phyloP scores from a whole-genome alignment of 1,284 basidiomycete genomes.

The Pterulicium gracile region DNA sequence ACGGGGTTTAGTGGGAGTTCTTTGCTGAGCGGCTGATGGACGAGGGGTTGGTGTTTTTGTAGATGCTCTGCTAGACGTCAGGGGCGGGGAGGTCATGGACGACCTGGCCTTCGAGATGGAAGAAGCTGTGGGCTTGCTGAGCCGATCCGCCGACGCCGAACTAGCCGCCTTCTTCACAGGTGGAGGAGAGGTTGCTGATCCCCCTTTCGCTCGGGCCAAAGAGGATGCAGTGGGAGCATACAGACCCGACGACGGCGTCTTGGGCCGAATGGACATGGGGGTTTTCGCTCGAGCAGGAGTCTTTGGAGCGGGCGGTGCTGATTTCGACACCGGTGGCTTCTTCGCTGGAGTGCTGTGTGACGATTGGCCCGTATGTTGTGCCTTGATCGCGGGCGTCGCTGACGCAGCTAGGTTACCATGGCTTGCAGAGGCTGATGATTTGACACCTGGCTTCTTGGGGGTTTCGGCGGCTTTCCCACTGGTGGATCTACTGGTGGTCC shows the following conservation, averaged over 20 bases:
- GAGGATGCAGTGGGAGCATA: constrained; percentile 74
- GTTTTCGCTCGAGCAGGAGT: constrained; percentile 18
- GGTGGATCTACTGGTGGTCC: background rate
- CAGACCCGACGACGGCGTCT: constrained; percentile 46
- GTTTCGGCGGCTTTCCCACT: background rate
- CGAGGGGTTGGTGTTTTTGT: constrained; percentile 14
- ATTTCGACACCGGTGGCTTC: constrained; percentile 17
- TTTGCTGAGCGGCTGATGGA: constrained; percentile 13
- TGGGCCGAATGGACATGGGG: constrained; percentile 25
- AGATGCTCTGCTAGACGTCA: constrained; percentile 17
- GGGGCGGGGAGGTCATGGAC: constrained; percentile 16
- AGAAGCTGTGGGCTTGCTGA: constrained; percentile 69
- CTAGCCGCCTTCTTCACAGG: constrained; percentile 42
- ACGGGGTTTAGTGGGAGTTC: background rate
- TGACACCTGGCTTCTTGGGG: constrained; percentile 11
- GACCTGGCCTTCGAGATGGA: constrained; percentile 43
- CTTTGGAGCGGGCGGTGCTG: constrained; percentile 20
- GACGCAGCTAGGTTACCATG: too few species aligned
- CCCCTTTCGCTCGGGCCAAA: constrained; percentile 49
- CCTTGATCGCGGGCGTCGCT: constrained; percentile 29
- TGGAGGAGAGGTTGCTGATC: constrained; percentile 27
- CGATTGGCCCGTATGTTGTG: constrained; percentile 43
- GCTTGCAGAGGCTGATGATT: too few species aligned
- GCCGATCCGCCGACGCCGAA: constrained; percentile 40
- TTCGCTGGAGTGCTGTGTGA: constrained; percentile 15